These are phyloP conservation scores for Nemania sp. DNA, from an alignment of 2,329 filamentous ascomycete genomes.

Conservation along the genomic window DNA sequence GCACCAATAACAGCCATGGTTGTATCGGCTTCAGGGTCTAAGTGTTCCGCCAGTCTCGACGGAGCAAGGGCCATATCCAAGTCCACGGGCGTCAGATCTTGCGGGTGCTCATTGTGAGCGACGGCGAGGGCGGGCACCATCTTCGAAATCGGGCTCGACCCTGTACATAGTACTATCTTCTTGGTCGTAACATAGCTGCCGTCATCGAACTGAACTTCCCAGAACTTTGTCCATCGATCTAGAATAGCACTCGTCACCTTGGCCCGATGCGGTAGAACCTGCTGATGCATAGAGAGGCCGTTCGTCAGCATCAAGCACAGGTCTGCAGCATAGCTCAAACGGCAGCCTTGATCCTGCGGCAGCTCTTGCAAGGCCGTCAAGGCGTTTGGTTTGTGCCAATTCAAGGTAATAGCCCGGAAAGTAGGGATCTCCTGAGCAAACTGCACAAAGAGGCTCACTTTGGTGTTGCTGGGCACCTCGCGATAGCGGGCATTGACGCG, in stretches of 20 bases:
- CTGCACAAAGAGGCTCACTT: slow-evolving; percentile 60
- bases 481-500: slow-evolving; percentile 58
- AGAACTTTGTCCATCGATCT: slow-evolving; percentile 35
- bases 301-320: slow-evolving; percentile 51
- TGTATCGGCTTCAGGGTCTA: slow-evolving; percentile 42
- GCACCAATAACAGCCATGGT: slow-evolving; percentile 63
- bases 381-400: slow-evolving; percentile 54
- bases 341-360: slow-evolving; percentile 59
- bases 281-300: slow-evolving; percentile 46
- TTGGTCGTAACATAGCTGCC: slow-evolving; percentile 42
- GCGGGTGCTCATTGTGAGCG: slow-evolving; percentile 14
- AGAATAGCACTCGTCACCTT: slow-evolving; percentile 45
- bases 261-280: slow-evolving; percentile 45
- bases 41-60: slow-evolving; percentile 46
- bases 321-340: slow-evolving; percentile 60
- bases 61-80: slow-evolving; percentile 61
- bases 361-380: slow-evolving; percentile 56
- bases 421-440: slow-evolving; percentile 57
- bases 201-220: slow-evolving; percentile 35
- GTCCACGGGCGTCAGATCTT: slow-evolving; percentile 45
- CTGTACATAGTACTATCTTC: slow-evolving; percentile 61
- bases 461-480: slow-evolving; percentile 66
- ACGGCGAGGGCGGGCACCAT: slow-evolving; percentile 47
- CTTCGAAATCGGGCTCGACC: slow-evolving; percentile 52
- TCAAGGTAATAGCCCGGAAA: slow-evolving; percentile 55